Evolutionary conservation across 768 basidiomycete species (phyloP).

Genomic region (Kockovaella imperatae): DNA sequence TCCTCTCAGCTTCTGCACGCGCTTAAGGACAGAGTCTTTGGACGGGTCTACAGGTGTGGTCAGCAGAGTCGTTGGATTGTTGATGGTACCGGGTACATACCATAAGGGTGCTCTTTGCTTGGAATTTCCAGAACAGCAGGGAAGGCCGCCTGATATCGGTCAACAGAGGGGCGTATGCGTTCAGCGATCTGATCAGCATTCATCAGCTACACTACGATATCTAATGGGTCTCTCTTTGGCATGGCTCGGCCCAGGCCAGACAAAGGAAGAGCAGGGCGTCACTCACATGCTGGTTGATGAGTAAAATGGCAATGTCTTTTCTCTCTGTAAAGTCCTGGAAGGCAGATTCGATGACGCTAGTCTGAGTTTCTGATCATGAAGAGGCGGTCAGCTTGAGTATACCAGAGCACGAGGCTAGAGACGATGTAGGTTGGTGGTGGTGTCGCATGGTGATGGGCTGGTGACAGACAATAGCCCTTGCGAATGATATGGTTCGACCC

Average conservation of each 20-base stretch:
- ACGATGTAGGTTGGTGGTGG: neutral
- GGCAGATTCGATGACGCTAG: conserved; percentile 77
- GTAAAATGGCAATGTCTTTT: conserved; percentile 86
- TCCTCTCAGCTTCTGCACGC: conserved; percentile 92
- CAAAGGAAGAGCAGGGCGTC: neutral
- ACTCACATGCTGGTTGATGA: conserved; percentile 96
- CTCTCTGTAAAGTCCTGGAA: conserved; percentile 94
- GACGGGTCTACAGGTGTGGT: conserved; percentile 62
- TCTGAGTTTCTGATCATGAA: conserved; percentile 65
- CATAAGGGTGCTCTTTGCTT: conserved; percentile 96
- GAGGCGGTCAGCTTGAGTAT: neutral
- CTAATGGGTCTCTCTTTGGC: too few relatives aligned
- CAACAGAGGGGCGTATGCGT: conserved; percentile 89
- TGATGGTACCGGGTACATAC: conserved; percentile 50
- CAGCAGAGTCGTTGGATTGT: neutral
- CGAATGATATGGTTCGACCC: neutral
- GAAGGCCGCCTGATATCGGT: conserved; percentile 91
- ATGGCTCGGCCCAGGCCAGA: too few relatives aligned
- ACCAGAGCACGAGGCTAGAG: neutral
- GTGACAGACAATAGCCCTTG: neutral
- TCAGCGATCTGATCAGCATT: conserved; percentile 67
- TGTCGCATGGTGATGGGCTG: neutral
- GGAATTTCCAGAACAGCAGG: conserved; percentile 96
- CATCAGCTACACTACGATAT: neutral
- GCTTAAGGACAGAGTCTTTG: conserved; percentile 90